A percentile compares a stretch with the other conserved stretches of the same genome.
Conservation (phyloP, 495 filamentous ascomycete species). For the Penicillium ochrochloron region DNA sequence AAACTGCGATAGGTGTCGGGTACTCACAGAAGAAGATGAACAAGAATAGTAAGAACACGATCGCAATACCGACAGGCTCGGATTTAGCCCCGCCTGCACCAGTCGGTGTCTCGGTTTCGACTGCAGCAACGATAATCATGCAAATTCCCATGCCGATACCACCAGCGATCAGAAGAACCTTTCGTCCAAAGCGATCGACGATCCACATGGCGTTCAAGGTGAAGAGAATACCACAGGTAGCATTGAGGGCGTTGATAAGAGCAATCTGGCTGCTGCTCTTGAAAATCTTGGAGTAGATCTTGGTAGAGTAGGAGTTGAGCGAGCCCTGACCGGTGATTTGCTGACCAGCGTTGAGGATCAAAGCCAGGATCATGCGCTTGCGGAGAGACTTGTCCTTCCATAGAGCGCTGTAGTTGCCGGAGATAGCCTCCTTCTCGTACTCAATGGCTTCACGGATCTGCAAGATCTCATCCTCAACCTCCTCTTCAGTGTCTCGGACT, state of each 20-base stretch:
- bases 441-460: conserved; percentile 63
- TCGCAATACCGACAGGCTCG: conserved; percentile 62
- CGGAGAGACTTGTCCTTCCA: conserved; percentile 66
- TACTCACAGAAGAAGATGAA: conserved; percentile 67
- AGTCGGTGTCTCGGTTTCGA: conserved; percentile 64
- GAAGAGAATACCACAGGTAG: conserved; percentile 69
- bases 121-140: conserved; percentile 68
- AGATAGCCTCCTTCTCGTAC: conserved; percentile 66
- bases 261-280: conserved; percentile 56
- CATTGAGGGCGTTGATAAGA: conserved; percentile 69
- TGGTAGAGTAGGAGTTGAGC: conserved; percentile 65
- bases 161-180: conserved; percentile 68
- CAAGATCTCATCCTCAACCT: conserved; percentile 62
- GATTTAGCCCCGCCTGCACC: conserved; percentile 51
- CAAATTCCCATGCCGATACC: conserved; percentile 72
- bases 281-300: conserved; percentile 69
- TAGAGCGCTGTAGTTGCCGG: conserved; percentile 57
- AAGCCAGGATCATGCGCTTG: conserved; percentile 58
- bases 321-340: conserved; percentile 66
- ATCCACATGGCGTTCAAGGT: conserved; percentile 75
- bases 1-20: neutral
- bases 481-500: conserved; percentile 61
- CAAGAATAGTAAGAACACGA: conserved; percentile 65
- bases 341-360: conserved; percentile 64
- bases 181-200: conserved; percentile 71